Base-by-base conservation (phyloP, 1,139 yeast genomes). In the Saccharomycopsis crataegensis region DNA sequence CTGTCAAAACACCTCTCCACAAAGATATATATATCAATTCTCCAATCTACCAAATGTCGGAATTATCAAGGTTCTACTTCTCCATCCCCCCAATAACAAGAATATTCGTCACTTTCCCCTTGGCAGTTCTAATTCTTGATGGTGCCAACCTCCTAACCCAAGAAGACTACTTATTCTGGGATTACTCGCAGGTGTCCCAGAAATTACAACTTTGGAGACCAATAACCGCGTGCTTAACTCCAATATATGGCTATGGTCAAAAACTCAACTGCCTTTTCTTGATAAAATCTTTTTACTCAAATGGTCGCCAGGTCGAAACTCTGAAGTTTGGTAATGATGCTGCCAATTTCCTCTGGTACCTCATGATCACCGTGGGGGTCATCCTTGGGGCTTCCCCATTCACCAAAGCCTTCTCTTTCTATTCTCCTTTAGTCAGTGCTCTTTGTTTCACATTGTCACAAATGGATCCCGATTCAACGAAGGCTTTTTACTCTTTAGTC, bases 41-140 rank as follows among this genome's bases (percentile, higher is more conserved):
- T n/a, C n/a, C n/a, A n/a, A n/a, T 22, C 28, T 22, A 22, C 28
- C 28, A 22, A 22, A 22, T 22, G 28, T 22, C 40, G 7, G 40
- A 40, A 5, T 12, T 48, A 8, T 34, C 33, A 7, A 34, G 31
- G 6, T 50, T 50, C 14, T 44, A 43, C 16, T 34, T 14, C 32
- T 34, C 42, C 9, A 46, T 48, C 14, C 55, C 55, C 16, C 51
- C 52, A 31, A 34, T 52, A n/a, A 52, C 55, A 8, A n/a, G 51
- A 31, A 1, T 36, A 2, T 43, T 52, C 22, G 36, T 52, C n/a
- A 22, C 41, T 3, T 8, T 43, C n/a, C 40, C 51, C 40, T 47
- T 11, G 31, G 28, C 12, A n/a, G 33, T n/a, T 2, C 44, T 22
- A 12, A 9, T 42, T 42, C 31, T 22, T 6, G 2, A 22, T 4